phyloP scores from a whole-genome alignment of 805 yeast genomes.

The Komagataella ulmi region DNA sequence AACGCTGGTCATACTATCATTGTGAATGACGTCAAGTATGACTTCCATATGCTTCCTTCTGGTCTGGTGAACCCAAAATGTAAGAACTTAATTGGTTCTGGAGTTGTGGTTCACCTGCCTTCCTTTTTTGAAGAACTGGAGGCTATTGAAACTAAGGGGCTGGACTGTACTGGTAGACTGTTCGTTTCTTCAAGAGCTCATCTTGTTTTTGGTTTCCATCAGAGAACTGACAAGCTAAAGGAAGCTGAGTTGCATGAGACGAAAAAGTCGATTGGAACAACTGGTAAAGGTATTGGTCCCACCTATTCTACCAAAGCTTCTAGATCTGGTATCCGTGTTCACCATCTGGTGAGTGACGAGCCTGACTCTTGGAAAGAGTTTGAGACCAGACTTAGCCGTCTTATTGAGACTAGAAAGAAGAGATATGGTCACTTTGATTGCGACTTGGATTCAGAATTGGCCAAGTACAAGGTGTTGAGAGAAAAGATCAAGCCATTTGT shows the following conservation, averaged over 20 bases:
- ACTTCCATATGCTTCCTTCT: conserved; percentile 97
- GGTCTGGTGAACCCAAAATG: conserved; percentile 95
- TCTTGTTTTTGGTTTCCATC: conserved; percentile 95
- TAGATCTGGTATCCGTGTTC: conserved; percentile 93
- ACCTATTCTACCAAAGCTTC: conserved; percentile 95
- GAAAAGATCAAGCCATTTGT: conserved; percentile 78
- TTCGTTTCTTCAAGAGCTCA: conserved; percentile 92
- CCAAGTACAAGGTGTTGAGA: conserved; percentile 60
- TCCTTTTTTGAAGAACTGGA: conserved; percentile 82
- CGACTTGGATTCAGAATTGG: conserved; percentile 71
- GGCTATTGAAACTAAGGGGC: conserved; percentile 71
- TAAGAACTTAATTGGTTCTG: conserved; percentile 81
- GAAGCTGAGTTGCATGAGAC: conserved; percentile 76
- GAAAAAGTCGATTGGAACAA: conserved; percentile 89
- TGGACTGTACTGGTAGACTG: conserved; percentile 60
- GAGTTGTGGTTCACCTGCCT: conserved; percentile 93
- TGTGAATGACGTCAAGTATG: conserved; percentile 77
- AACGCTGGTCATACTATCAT: conserved; percentile 99
- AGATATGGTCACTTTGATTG: conserved; percentile 92
- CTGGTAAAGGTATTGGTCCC: conserved; percentile 99
- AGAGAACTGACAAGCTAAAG: conserved; percentile 88
- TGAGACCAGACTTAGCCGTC: conserved; percentile 59
- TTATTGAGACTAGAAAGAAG: conserved; percentile 68
- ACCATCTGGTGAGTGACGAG: conserved; percentile 82
- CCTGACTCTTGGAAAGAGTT: conserved; percentile 92